These are phyloP conservation scores for Halenospora varia DNA, from an alignment of 495 filamentous ascomycete genomes.

Conservation along the genomic window DNA sequence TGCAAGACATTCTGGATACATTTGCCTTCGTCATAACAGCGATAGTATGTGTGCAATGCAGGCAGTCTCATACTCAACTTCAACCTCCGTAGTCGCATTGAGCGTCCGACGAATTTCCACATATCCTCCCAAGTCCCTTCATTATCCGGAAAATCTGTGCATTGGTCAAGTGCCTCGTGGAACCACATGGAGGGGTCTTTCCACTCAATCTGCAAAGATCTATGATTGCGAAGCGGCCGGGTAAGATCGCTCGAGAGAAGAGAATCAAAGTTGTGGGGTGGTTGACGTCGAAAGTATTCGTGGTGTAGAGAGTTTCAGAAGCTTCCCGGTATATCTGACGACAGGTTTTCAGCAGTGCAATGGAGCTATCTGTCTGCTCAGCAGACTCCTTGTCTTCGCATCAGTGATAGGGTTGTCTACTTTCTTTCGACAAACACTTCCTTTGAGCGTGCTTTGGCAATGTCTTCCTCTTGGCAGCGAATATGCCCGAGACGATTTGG, in stretches of 20 bases:
- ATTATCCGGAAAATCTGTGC: background rate
- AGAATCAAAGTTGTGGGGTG: background rate
- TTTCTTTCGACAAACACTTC: too few relatives aligned
- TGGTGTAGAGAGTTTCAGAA: background rate
- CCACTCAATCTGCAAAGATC: background rate
- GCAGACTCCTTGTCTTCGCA: background rate
- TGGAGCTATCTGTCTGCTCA: background rate
- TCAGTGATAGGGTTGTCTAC: background rate
- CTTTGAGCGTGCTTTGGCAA: background rate
- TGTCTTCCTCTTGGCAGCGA: background rate
- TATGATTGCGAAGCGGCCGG: background rate
- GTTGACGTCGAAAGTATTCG: background rate
- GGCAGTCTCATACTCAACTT: background rate
- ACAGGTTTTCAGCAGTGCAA: background rate
- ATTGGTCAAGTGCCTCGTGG: background rate
- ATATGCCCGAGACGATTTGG: background rate
- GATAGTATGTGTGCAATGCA: background rate
- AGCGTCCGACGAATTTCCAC: background rate
- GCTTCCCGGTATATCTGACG: background rate
- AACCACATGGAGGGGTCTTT: background rate
- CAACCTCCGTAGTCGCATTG: background rate
- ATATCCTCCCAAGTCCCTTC: background rate
- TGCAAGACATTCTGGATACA: too few relatives aligned
- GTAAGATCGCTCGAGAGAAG: background rate
- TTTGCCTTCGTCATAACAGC: too few relatives aligned